Conservation (phyloP, 2,329 filamentous ascomycete genomes). For the Paracoccidioides brasiliensis region DNA sequence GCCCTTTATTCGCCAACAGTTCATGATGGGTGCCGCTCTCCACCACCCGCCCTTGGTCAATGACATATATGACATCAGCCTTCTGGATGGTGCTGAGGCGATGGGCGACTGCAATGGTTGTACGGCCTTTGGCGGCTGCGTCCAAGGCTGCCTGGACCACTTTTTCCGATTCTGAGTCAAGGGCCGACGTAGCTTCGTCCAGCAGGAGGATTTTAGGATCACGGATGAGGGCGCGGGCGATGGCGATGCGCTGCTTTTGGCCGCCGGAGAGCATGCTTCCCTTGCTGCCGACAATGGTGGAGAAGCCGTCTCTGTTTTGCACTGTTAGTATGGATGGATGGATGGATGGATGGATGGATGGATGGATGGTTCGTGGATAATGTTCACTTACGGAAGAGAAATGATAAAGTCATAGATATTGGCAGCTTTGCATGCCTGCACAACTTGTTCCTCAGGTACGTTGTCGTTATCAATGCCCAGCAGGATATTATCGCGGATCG, state of each 20-base stretch:
- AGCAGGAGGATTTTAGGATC: slow-evolving; percentile 77
- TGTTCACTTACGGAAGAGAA: slow-evolving; percentile 50
- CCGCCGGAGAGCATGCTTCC: slow-evolving; percentile 76
- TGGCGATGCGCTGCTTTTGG: slow-evolving; percentile 89
- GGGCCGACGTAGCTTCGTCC: slow-evolving; percentile 56
- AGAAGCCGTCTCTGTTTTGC: slow-evolving; percentile 54
- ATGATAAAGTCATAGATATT: slow-evolving; percentile 86
- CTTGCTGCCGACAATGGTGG: slow-evolving; percentile 75
- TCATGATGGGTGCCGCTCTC: slow-evolving; percentile 71
- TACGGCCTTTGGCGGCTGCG: slow-evolving; percentile 67
- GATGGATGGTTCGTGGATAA: neutral
- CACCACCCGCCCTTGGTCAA: slow-evolving; percentile 75
- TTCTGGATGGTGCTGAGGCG: slow-evolving; percentile 85
- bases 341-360: slow-evolving; percentile 1
- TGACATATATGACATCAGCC: slow-evolving; percentile 92
- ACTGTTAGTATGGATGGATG: slow-evolving; percentile 16
- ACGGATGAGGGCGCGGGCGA: slow-evolving; percentile 81
- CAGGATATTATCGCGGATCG: slow-evolving; percentile 78
- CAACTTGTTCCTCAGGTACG: slow-evolving; percentile 58
- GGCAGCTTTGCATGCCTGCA: slow-evolving; percentile 72
- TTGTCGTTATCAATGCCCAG: slow-evolving; percentile 57
- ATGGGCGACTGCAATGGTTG: slow-evolving; percentile 90
- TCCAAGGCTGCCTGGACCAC: slow-evolving; percentile 60
- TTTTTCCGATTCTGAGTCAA: slow-evolving; percentile 39
- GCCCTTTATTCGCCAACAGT: slow-evolving; percentile 54